These are phyloP conservation scores for Globisporangium ultimum DNA, from an alignment of 352 stramenopile genomes.

Conservation along the genomic window DNA sequence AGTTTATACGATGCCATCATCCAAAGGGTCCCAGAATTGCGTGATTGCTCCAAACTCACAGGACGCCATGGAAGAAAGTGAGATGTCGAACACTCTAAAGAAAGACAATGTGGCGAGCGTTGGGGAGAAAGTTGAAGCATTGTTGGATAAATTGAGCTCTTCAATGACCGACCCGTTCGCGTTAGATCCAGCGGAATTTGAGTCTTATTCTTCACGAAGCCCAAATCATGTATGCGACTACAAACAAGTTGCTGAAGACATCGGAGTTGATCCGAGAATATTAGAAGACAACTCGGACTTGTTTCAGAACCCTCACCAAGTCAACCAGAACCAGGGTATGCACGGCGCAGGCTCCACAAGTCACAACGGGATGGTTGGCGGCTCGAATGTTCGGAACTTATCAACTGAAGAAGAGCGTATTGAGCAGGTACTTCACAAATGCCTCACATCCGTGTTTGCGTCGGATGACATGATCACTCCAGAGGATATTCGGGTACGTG, in stretches of 20 bases:
- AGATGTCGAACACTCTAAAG: not conserved
- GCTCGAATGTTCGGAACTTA: slow-evolving; percentile 23
- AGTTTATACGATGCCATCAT: slow-evolving; percentile 20
- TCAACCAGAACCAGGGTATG: slow-evolving; percentile 38
- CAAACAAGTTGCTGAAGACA: slow-evolving; percentile 24
- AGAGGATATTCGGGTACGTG: slow-evolving; percentile 51
- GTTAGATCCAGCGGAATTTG: slow-evolving; percentile 17
- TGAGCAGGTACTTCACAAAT: slow-evolving; percentile 80
- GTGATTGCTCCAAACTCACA: slow-evolving; percentile 11
- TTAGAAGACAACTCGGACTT: slow-evolving; percentile 35
- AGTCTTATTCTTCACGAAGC: slow-evolving; percentile 9
- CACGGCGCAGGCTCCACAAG: slow-evolving; percentile 13
- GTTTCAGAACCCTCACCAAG: slow-evolving; percentile 33
- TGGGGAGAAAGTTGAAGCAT: slow-evolving; percentile 28
- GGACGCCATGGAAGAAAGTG: slow-evolving; percentile 15
- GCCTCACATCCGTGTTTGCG: slow-evolving; percentile 77
- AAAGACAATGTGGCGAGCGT: slow-evolving; percentile 8
- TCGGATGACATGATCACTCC: slow-evolving; percentile 61
- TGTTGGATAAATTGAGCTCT: slow-evolving; percentile 21
- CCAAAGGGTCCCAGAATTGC: not conserved
- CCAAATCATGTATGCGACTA: slow-evolving; percentile 10
- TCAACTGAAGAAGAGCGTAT: slow-evolving; percentile 75
- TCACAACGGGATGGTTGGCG: slow-evolving; percentile 11
- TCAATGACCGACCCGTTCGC: slow-evolving; percentile 24
- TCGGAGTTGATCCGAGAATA: slow-evolving; percentile 35